A percentile compares a stretch with the other conserved stretches of the same genome.
These are phyloP conservation scores for Austroboletus novae-zelandiae DNA, from an alignment of 1,284 basidiomycete species.

Conservation along the genomic window DNA sequence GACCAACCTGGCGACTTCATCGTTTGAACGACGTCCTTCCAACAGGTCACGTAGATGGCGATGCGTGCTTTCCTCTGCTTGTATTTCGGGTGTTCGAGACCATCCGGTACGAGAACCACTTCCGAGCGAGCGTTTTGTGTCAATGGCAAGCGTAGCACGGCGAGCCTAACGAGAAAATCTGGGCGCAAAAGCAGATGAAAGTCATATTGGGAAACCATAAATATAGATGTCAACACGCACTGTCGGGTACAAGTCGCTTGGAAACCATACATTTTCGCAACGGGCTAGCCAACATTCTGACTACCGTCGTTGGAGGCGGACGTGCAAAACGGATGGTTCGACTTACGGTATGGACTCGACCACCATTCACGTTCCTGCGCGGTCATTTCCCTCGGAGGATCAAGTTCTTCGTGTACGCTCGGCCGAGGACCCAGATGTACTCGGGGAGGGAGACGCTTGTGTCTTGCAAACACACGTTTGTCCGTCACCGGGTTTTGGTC, in stretches of 20 bases:
- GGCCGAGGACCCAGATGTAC: slow-evolving; percentile 30
- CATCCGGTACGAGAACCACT: slow-evolving; percentile 55
- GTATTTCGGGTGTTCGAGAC: slow-evolving; percentile 64
- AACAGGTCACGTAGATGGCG: slow-evolving; percentile 56
- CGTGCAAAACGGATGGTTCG: neutral
- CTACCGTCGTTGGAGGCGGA: slow-evolving; percentile 36
- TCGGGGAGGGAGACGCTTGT: slow-evolving; percentile 57
- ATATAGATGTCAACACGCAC: slow-evolving; percentile 35
- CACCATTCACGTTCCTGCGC: slow-evolving; percentile 60
- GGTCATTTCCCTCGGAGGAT: slow-evolving; percentile 56
- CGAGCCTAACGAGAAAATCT: slow-evolving; percentile 70
- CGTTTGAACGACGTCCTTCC: slow-evolving; percentile 44
- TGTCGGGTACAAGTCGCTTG: slow-evolving; percentile 51
- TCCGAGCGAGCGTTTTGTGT: slow-evolving; percentile 13
- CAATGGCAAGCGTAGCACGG: slow-evolving; percentile 43
- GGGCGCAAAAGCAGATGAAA: slow-evolving; percentile 6
- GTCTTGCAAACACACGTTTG: slow-evolving; percentile 44
- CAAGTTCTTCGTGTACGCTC: slow-evolving; percentile 25
- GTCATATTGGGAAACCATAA: neutral
- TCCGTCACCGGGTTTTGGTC: slow-evolving; percentile 53
- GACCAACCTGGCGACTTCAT: slow-evolving; percentile 35
- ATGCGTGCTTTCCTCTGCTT: slow-evolving; percentile 42
- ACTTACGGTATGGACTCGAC: slow-evolving; percentile 73
- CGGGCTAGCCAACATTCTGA: slow-evolving; percentile 68
- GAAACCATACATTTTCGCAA: slow-evolving; percentile 55